Evolutionary conservation across 371 early-diverging fungal species (phyloP), one percentile per base, ranked within the genome.

Genomic region (Neoconidiobolus thromboides): DNA sequence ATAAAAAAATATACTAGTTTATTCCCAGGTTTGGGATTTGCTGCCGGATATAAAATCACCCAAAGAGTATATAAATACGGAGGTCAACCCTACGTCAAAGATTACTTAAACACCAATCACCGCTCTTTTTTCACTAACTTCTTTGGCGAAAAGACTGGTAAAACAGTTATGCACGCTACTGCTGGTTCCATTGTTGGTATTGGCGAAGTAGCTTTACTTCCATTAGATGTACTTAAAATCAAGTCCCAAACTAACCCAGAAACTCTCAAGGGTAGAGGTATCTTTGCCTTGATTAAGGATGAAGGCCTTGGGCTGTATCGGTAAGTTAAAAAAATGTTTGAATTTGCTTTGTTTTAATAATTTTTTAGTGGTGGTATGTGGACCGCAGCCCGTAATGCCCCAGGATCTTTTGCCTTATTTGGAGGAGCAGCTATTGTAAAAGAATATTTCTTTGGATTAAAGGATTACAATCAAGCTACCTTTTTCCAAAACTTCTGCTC

Each of bases 301-400:
- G 93, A 96, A 71, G 91, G 93, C 58, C 79, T 86, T 78, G 90
- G 87, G 43, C 76, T 96, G 61, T 96, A 96, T 69, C 80, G 87
- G 81, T 81, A 70, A 71, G 61, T 1, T 44, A 1, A n/a, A 12
- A 10, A 39, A 40, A 39, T 9, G 2, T 48, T 61, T 48, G 0
- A 36, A 10, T 47, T 12, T 50, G 73, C 6, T 58, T 15, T 36
- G 36, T 60, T n/a, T 10, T 7, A 9, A 15, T 53, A n/a, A 1
- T 48, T n/a, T 39, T 26, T 70, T 71, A 62, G 89, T 63, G 97
- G 97, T 55, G 94, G 93, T 53, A 80, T 87, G 48, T 96, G 97
- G 97, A 96, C 97, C n/a, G 90, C 92, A 51, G 88, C 91, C 53
- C 86, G 97, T 63, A 96, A 96, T 67, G 96, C 97, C 0, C 96